Conservation (phyloP, 2,329 filamentous ascomycete genomes). For the Xylariales sp. region DNA sequence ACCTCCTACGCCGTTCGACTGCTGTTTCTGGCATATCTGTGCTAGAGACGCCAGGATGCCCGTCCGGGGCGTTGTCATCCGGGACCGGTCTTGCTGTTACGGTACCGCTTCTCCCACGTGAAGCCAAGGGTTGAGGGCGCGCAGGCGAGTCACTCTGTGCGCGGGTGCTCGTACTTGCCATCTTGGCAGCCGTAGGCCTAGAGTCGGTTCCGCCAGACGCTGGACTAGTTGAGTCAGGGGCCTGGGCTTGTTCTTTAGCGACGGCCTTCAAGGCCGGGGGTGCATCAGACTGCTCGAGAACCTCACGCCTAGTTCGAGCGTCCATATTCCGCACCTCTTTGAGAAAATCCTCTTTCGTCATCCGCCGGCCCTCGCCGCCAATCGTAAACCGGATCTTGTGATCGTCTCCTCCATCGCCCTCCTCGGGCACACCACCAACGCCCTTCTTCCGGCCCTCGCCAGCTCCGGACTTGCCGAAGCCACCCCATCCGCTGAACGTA, state of each 20-base stretch:
- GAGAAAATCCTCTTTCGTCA: slow-evolving; percentile 79
- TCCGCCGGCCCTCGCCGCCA: slow-evolving; percentile 63
- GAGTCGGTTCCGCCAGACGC: slow-evolving; percentile 19
- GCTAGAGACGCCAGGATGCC: slow-evolving; percentile 18
- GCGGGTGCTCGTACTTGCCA: neutral
- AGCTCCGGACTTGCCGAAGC: slow-evolving; percentile 30
- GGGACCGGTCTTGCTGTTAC: neutral
- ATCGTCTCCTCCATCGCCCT: slow-evolving; percentile 51
- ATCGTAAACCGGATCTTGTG: slow-evolving; percentile 72
- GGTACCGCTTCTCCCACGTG: slow-evolving; percentile 1
- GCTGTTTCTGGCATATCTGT: slow-evolving; percentile 57
- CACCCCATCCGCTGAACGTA: slow-evolving; percentile 46
- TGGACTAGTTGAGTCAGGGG: slow-evolving; percentile 17
- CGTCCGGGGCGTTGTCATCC: neutral
- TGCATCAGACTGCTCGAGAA: slow-evolving; percentile 47
- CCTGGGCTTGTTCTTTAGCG: slow-evolving; percentile 29
- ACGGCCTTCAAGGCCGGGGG: slow-evolving; percentile 43
- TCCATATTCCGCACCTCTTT: slow-evolving; percentile 69
- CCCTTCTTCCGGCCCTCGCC: slow-evolving; percentile 35
- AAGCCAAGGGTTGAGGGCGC: neutral
- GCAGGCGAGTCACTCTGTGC: neutral
- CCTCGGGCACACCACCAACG: slow-evolving; percentile 24
- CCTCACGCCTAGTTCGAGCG: slow-evolving; percentile 53
- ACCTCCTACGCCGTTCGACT: slow-evolving; percentile 62
- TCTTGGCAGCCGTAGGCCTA: slow-evolving; percentile 9